These are phyloP conservation scores for Metschnikowia arizonensis DNA, from an alignment of 805 yeast species.

Conservation along the genomic window DNA sequence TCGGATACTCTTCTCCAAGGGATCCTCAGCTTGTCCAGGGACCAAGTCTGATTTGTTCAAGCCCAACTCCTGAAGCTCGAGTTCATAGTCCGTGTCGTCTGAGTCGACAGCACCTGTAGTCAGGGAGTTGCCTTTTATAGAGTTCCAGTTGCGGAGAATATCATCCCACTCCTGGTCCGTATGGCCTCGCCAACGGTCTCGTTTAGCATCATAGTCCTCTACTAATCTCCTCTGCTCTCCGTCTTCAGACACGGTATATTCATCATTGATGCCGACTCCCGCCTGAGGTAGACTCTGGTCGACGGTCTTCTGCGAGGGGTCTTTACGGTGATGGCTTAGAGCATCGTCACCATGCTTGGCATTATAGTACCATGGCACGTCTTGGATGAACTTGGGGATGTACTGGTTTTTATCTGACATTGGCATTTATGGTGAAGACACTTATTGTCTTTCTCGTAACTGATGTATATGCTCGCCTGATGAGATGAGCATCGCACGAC, in stretches of 20 bases:
- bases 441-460: too few species aligned
- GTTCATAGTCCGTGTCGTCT: conserved; percentile 39
- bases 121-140: conserved; percentile 22
- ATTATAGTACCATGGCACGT: conserved; percentile 39
- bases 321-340: conserved; percentile 54
- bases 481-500: conserved; percentile 9
- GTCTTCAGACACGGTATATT: conserved; percentile 17
- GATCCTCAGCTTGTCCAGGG: conserved; percentile 27
- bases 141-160: conserved; percentile 45
- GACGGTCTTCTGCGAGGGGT: conserved; percentile 30
- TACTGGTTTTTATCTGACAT: conserved; percentile 18
- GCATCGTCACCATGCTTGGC: conserved; percentile 33
- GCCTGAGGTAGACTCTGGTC: conserved; percentile 50
- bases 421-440: too few species aligned
- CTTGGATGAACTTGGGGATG: conserved; percentile 38
- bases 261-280: conserved; percentile 58
- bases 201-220: conserved; percentile 60
- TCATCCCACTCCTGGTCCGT: conserved; percentile 58
- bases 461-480: not conserved
- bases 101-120: conserved; percentile 21
- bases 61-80: conserved; percentile 37
- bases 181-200: conserved; percentile 83
- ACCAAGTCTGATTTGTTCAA: conserved; percentile 25
- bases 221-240: conserved; percentile 21
- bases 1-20: conserved; percentile 47